phyloP scores from a whole-genome alignment of 106 monocot species.

The Acorus gramineus region DNA sequence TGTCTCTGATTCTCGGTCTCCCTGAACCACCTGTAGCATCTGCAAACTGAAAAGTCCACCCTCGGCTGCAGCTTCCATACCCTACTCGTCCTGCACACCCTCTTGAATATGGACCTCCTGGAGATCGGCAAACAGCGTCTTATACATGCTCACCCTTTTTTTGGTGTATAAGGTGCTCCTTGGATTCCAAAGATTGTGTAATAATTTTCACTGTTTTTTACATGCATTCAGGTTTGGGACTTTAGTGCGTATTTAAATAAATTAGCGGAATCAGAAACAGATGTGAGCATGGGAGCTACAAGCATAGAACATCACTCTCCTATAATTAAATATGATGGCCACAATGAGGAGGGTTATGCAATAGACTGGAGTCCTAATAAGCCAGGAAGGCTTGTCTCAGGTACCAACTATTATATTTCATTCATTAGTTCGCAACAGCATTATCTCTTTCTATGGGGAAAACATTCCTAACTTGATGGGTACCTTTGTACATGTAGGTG shows the following conservation, averaged over 20 bases:
- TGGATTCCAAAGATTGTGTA: too few species aligned
- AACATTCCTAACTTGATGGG: neutral
- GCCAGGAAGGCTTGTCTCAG: slow-evolving; percentile 87
- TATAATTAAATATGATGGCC: slow-evolving; percentile 58
- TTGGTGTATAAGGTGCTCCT: too few species aligned
- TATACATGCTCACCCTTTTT: too few species aligned
- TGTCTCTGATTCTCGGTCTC: too few species aligned
- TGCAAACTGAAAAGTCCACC: too few species aligned
- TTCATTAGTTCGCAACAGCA: too few species aligned
- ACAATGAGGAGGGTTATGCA: slow-evolving; percentile 84
- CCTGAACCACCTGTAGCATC: too few species aligned
- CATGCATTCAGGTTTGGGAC: slow-evolving; percentile 68
- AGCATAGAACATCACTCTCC: slow-evolving; percentile 43
- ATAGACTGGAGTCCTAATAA: slow-evolving; percentile 95
- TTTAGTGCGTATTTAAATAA: slow-evolving; percentile 53
- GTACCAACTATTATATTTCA: slow-evolving; percentile 12
- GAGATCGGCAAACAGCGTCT: too few species aligned
- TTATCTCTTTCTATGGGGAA: too few species aligned
- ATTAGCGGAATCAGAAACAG: slow-evolving; percentile 69
- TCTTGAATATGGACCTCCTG: too few species aligned
- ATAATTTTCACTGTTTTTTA: neutral
- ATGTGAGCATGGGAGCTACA: slow-evolving; percentile 33
- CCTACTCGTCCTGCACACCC: too few species aligned
- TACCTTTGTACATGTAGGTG: slow-evolving; percentile 38
- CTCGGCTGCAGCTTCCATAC: too few species aligned